phyloP scores from a whole-genome alignment of 371 early-diverging fungal species.

The Mortierella sp. region DNA sequence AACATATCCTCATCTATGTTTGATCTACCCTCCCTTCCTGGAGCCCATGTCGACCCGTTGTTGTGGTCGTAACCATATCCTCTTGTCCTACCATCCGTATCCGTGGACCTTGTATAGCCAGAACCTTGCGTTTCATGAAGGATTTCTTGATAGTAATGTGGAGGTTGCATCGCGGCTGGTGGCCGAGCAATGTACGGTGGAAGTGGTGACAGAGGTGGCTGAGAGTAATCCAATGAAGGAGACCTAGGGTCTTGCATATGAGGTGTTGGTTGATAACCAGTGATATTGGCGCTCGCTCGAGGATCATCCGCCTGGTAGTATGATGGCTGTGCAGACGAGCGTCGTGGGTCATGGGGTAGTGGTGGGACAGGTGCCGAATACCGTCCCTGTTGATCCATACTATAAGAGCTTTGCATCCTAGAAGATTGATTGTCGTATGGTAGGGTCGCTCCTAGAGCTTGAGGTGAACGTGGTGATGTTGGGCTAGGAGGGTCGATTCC shows the following conservation, averaged over 20 bases:
- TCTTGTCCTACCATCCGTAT: conserved; percentile 8
- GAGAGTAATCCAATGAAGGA: conserved; percentile 13
- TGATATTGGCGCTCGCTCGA: background rate
- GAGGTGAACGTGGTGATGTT: background rate
- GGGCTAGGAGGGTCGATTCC: background rate
- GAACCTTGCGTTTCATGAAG: conserved; percentile 30
- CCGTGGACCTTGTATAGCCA: conserved; percentile 6
- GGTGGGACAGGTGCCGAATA: background rate
- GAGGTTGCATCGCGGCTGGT: conserved; percentile 17
- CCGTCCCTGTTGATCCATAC: background rate
- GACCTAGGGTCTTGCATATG: conserved; percentile 22
- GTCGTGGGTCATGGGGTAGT: background rate
- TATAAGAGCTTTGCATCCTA: background rate
- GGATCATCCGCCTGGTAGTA: background rate
- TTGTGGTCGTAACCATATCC: conserved; percentile 2
- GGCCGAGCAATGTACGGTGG: conserved; percentile 32
- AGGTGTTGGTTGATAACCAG: conserved; percentile 21
- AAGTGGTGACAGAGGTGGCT: conserved; percentile 23
- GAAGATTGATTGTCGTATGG: background rate
- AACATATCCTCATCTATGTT: conserved; percentile 17
- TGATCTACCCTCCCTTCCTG: background rate
- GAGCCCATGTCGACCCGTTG: conserved; percentile 6
- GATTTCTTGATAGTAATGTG: conserved; percentile 30
- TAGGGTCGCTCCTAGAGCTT: background rate
- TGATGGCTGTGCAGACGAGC: background rate